Evolutionary conservation across 352 stramenopile genomes (phyloP).

Genomic region (Lagenidium sp.): DNA sequence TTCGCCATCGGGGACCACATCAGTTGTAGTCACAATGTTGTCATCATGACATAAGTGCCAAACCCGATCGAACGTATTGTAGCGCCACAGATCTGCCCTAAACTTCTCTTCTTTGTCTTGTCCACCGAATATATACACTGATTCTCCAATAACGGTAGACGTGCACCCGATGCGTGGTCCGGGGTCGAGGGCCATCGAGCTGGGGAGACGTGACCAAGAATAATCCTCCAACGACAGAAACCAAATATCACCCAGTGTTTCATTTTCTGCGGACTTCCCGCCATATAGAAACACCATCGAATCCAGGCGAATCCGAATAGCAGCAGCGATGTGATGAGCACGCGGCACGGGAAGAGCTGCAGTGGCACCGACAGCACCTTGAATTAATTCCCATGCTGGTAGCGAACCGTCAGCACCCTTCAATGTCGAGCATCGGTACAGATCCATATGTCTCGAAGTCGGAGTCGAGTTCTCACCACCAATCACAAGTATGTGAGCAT

Average conservation of each 20-base stretch:
- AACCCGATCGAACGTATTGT: conserved; percentile 82
- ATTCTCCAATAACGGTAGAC: conserved; percentile 67
- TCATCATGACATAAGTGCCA: conserved; percentile 84
- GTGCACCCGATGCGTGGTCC: conserved; percentile 60
- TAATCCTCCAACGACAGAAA: conserved; percentile 78
- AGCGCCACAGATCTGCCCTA: conserved; percentile 72
- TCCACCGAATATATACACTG: conserved; percentile 76
- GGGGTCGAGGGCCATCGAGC: conserved; percentile 64
- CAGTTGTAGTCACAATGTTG: conserved; percentile 33
- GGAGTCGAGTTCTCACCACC: conserved; percentile 62
- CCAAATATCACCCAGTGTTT: conserved; percentile 70
- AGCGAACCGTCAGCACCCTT: conserved; percentile 56
- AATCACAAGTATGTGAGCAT: conserved; percentile 72
- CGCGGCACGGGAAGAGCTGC: conserved; percentile 53
- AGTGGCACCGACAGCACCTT: conserved; percentile 50
- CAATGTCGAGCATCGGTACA: conserved; percentile 65
- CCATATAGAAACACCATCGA: conserved; percentile 81
- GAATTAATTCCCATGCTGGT: conserved; percentile 65
- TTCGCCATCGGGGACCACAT: conserved; percentile 5
- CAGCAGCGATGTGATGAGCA: conserved; percentile 58
- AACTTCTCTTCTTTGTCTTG: conserved; percentile 74
- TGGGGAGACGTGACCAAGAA: conserved; percentile 68
- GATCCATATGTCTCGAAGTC: conserved; percentile 76
- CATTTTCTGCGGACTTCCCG: conserved; percentile 61
- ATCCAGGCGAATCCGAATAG: conserved; percentile 64